A percentile compares a stretch with the other conserved stretches of the same genome.
phyloP scores from a whole-genome alignment of 805 yeast species.

The Starmera caribaea region DNA sequence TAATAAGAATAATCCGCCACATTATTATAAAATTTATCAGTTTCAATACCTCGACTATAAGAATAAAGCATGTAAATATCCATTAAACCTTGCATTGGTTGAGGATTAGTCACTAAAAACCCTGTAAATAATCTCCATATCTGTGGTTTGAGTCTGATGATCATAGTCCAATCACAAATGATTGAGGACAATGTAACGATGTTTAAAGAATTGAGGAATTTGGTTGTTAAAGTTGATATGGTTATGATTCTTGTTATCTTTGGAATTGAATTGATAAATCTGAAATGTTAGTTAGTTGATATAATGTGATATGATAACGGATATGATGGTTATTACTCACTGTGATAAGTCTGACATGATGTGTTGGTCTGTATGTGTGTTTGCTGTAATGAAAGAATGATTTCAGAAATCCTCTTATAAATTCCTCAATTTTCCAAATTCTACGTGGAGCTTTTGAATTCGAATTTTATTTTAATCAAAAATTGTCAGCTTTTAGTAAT shows the following conservation, averaged over 20 bases:
- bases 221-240: slow-evolving; percentile 36
- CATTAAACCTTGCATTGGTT: slow-evolving; percentile 35
- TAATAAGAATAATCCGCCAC: slow-evolving; percentile 51
- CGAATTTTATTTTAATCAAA: no score
- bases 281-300: slow-evolving; percentile 2
- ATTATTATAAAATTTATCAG: slow-evolving; percentile 34
- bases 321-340: background rate
- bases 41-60: slow-evolving; percentile 48
- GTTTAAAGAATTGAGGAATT: slow-evolving; percentile 29
- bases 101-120: slow-evolving; percentile 33
- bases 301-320: background rate
- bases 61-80: slow-evolving; percentile 49
- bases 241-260: slow-evolving; percentile 50
- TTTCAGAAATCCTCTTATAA: no score
- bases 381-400: no score
- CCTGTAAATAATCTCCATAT: slow-evolving; percentile 40
- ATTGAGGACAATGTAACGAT: slow-evolving; percentile 15
- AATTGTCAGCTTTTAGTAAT: no score
- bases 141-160: slow-evolving; percentile 24
- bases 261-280: slow-evolving; percentile 38
- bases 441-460: no score
- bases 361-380: background rate
- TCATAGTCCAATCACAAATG: slow-evolving; percentile 21
- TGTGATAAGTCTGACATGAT: slow-evolving; percentile 1
- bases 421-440: no score